These are phyloP conservation scores for Knufia fluminis DNA, from an alignment of 2,329 filamentous ascomycete species.

Conservation along the genomic window DNA sequence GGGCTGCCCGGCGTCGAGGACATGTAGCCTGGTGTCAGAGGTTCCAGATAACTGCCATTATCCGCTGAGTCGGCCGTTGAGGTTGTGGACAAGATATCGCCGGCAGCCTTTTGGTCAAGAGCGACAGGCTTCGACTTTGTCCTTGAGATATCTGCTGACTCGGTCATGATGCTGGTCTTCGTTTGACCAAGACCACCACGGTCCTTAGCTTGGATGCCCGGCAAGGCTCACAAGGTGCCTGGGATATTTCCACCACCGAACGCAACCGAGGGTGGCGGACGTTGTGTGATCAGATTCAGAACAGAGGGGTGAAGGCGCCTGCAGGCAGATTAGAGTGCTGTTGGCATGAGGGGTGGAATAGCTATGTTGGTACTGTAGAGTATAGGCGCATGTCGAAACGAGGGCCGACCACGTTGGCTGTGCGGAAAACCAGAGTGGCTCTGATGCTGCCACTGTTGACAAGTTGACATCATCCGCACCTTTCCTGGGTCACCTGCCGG, in stretches of 20 bases:
- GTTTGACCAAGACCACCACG: not conserved
- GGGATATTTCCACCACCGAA: no score
- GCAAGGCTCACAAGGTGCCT: no score
- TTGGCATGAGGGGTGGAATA: no score
- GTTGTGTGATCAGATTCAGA: not conserved
- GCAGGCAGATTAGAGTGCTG: no score
- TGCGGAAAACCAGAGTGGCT: no score
- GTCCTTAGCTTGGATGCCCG: no score
- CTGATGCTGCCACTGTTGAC: conserved; percentile 1
- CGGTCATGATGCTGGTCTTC: conserved; percentile 22
- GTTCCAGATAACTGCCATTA: conserved; percentile 28
- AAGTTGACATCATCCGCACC: conserved; percentile 2
- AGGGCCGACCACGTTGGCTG: no score
- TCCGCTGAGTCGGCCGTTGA: conserved; percentile 14
- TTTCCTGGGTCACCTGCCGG: not conserved
- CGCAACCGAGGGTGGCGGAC: not conserved
- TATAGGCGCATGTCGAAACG: no score
- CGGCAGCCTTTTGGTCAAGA: conserved; percentile 16
- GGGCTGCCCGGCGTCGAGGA: conserved; percentile 39
- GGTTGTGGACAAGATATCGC: conserved; percentile 15
- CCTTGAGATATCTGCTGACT: conserved; percentile 21
- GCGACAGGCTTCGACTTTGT: conserved; percentile 22
- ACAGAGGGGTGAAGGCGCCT: not conserved
- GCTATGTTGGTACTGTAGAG: no score
- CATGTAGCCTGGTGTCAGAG: conserved; percentile 23